Base-by-base conservation (phyloP, 2,329 filamentous ascomycete species). In the Didymella pomorum region DNA sequence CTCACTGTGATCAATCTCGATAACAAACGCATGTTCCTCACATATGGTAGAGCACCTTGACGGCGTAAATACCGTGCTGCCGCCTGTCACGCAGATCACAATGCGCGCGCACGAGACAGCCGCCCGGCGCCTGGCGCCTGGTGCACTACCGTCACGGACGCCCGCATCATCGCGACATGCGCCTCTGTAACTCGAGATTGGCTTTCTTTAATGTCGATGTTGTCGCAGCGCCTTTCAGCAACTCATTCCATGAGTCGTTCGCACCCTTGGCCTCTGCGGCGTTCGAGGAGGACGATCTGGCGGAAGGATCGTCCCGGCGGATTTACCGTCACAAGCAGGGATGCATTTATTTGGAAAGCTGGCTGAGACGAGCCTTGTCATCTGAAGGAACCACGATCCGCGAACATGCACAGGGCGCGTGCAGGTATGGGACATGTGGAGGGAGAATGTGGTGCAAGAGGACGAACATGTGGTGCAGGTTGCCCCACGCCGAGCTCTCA, bases 381-480 rank as follows among this genome's bases (percentile, higher is more conserved):
- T 37, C 37, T 46, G 35, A 58, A 58, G 56, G 50, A 23, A 51
- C 50, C 26, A n/a, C 21, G 26, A 42, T 50, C 37, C 44, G 41
- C 29, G 26, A 43, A 39, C 20, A 53, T 42, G 56, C 26, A 47
- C 31, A 58, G 45, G 26, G n/a, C 39, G 47, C 50, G 39, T 51
- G 45, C 46, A 31, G 28, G 49, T 6, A 23, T 46, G 51, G 50
- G 45, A 58, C 50, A 54, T 49, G 31, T 33, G 50, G 45, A 51
- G 26, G 44, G 26, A 21, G 37, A 18, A 35, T 54, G 37, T 43
- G 41, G 41, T 43, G 41, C 41, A 43, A 43, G 23, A 43, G 41
- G 18, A n/a, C 21, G 21, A 43, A 43, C 41, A 43, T 43, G 56
- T 53, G 25, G 50, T 35, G 31, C 31, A 35, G 12, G 14, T 16